Conservation (phyloP, 1,284 basidiomycete genomes). For the Flammula alnicola region DNA sequence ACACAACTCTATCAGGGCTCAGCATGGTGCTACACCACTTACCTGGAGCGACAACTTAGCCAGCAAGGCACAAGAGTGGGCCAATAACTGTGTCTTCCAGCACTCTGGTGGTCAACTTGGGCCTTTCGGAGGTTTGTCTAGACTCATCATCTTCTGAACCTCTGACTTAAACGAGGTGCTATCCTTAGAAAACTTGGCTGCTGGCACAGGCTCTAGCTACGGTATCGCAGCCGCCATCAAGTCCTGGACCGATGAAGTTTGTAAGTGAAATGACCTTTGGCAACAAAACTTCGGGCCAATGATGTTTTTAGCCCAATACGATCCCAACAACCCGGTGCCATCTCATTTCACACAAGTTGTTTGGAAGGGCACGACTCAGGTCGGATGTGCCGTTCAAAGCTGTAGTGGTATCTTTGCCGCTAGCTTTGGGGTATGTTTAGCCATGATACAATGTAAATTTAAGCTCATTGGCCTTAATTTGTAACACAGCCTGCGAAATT, state of each 20-base stretch:
- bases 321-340: slow-evolving; percentile 55
- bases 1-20: slow-evolving; percentile 63
- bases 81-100: slow-evolving; percentile 61
- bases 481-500: slow-evolving; percentile 55
- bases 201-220: slow-evolving; percentile 60
- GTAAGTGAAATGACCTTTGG: slow-evolving; percentile 37
- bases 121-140: slow-evolving; percentile 57
- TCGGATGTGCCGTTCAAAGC: slow-evolving; percentile 62
- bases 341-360: slow-evolving; percentile 79
- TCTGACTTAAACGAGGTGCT: not conserved
- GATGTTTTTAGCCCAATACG: slow-evolving; percentile 50
- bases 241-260: slow-evolving; percentile 66
- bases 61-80: slow-evolving; percentile 65
- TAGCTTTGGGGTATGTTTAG: slow-evolving; percentile 53
- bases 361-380: slow-evolving; percentile 66
- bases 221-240: slow-evolving; percentile 53
- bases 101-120: slow-evolving; percentile 70
- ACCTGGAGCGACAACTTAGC: slow-evolving; percentile 63
- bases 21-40: slow-evolving; percentile 62
- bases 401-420: slow-evolving; percentile 58
- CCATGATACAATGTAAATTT: not conserved
- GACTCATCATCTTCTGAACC: not conserved
- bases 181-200: slow-evolving; percentile 65
- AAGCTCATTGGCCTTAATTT: slow-evolving; percentile 6
- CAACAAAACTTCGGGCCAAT: not conserved